A percentile compares a stretch with the other conserved stretches of the same genome.
phyloP scores from a whole-genome alignment of 2,329 filamentous ascomycete species.

The Chalaropsis ovoidea region DNA sequence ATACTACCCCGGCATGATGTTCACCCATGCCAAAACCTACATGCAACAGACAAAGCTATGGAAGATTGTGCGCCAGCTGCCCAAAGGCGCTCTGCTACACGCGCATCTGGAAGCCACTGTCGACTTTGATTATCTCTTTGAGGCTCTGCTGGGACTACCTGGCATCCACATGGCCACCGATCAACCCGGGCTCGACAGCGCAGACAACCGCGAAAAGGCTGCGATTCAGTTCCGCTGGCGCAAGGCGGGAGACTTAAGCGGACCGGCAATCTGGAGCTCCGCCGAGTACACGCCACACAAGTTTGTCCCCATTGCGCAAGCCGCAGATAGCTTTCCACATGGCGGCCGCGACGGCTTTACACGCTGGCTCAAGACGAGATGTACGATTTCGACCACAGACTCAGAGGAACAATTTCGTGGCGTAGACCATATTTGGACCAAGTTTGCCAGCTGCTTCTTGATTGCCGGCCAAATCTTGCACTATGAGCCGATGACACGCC shows the following conservation, averaged over 20 bases:
- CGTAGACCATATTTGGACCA: conserved; percentile 71
- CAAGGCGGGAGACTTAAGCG: conserved; percentile 31
- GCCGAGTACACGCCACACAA: conserved; percentile 48
- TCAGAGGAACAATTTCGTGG: conserved; percentile 72
- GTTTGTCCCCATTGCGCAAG: conserved; percentile 49
- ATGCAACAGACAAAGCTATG: conserved; percentile 81
- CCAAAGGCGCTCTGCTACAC: conserved; percentile 78
- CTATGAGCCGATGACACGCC: conserved; percentile 82
- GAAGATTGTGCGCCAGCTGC: conserved; percentile 75
- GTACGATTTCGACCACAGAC: conserved; percentile 61
- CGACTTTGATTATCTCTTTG: conserved; percentile 69
- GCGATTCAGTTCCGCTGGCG: conserved; percentile 54
- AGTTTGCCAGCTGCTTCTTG: conserved; percentile 65
- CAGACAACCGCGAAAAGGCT: conserved; percentile 44
- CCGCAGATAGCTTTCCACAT: conserved; percentile 64
- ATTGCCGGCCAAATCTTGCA: conserved; percentile 66
- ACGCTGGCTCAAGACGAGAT: conserved; percentile 63
- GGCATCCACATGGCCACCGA: conserved; percentile 64
- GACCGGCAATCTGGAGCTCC: conserved; percentile 51
- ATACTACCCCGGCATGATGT: conserved; percentile 87
- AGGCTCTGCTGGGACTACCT: conserved; percentile 57
- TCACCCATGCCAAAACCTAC: conserved; percentile 69
- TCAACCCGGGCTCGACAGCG: conserved; percentile 43
- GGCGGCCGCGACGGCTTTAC: conserved; percentile 63
- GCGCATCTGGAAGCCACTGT: conserved; percentile 88